These are phyloP conservation scores for Skeletonema marinoi DNA, from an alignment of 108 stramenopile genomes.

Conservation along the genomic window DNA sequence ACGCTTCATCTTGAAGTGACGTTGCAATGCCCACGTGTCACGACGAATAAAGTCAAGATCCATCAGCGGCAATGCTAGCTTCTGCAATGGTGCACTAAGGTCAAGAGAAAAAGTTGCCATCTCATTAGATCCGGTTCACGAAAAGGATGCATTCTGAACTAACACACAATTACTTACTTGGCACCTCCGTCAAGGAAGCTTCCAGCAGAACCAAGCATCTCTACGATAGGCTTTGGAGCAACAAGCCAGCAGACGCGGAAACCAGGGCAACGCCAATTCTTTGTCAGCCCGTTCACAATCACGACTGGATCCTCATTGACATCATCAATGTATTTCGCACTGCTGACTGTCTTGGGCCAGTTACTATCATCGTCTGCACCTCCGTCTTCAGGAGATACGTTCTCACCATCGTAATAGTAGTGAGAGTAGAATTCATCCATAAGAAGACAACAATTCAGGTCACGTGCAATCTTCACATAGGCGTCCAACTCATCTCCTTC, in stretches of 20 bases:
- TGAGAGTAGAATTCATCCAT: constrained; percentile 61
- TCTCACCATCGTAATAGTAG: constrained; percentile 58
- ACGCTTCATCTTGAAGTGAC: constrained; percentile 39
- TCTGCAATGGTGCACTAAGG: constrained; percentile 40
- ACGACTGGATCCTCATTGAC: constrained; percentile 51
- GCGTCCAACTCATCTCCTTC: constrained; percentile 39
- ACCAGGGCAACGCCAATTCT: constrained; percentile 59
- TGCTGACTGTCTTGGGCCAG: constrained; percentile 60
- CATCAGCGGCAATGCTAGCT: constrained; percentile 48
- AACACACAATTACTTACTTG: not conserved
- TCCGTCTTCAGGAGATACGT: constrained; percentile 45
- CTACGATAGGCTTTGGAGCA: constrained; percentile 45
- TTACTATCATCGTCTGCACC: constrained; percentile 50
- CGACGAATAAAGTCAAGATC: constrained; percentile 47
- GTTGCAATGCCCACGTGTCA: constrained; percentile 48
- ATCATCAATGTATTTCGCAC: constrained; percentile 48
- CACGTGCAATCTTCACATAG: constrained; percentile 42
- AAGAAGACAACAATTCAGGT: constrained; percentile 24
- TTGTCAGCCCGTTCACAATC: constrained; percentile 57
- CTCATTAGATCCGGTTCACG: too few species aligned
- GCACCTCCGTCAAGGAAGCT: constrained; percentile 56
- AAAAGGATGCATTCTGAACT: not conserved
- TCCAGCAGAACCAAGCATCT: constrained; percentile 48
- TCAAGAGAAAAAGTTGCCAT: not conserved
- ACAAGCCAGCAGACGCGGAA: constrained; percentile 59